A percentile compares a stretch with the other conserved stretches of the same genome.
Evolutionary conservation across 306 rosid genomes (phyloP).

Genomic region (Elaeagnus macrophylla): DNA sequence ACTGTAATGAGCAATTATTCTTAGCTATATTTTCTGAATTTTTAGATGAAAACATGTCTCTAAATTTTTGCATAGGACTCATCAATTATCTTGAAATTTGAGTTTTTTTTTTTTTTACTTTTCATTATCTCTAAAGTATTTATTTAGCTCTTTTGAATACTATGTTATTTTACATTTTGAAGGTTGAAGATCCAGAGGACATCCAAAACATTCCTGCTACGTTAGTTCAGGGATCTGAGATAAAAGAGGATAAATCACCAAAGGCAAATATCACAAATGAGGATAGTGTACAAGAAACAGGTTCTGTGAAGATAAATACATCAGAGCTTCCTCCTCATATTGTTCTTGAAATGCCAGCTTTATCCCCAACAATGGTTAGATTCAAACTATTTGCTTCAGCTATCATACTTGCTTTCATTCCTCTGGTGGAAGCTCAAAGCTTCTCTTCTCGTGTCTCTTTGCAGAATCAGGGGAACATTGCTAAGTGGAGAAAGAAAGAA

Average conservation of each 20-base stretch:
- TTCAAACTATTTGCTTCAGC: slow-evolving; percentile 9
- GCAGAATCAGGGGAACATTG: slow-evolving; percentile 90
- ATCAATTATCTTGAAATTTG: no score
- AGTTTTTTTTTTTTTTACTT: no score
- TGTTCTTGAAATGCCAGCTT: slow-evolving; percentile 84
- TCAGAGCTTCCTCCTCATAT: slow-evolving; percentile 80
- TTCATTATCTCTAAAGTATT: neutral
- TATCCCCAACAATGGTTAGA: slow-evolving; percentile 93
- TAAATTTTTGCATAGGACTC: no score
- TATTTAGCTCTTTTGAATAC: slow-evolving; percentile 24
- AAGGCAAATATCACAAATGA: slow-evolving; percentile 33
- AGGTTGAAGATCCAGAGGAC: slow-evolving; percentile 87
- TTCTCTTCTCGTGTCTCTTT: slow-evolving; percentile 15
- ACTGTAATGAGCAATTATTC: slow-evolving; percentile 40
- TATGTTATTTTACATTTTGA: slow-evolving; percentile 27
- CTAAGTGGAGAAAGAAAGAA: slow-evolving; percentile 83
- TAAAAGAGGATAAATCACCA: slow-evolving; percentile 34
- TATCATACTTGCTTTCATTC: slow-evolving; percentile 14
- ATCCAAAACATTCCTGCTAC: slow-evolving; percentile 67
- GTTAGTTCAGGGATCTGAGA: slow-evolving; percentile 31
- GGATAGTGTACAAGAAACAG: slow-evolving; percentile 42
- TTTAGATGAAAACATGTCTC: neutral
- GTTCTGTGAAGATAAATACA: slow-evolving; percentile 35
- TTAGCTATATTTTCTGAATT: slow-evolving; percentile 9
- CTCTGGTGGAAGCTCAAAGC: slow-evolving; percentile 14